Evolutionary conservation across 116 monocot genomes (phyloP), one percentile per base, ranked within the genome.

Genomic region (Phalaenopsis hybrid): DNA sequence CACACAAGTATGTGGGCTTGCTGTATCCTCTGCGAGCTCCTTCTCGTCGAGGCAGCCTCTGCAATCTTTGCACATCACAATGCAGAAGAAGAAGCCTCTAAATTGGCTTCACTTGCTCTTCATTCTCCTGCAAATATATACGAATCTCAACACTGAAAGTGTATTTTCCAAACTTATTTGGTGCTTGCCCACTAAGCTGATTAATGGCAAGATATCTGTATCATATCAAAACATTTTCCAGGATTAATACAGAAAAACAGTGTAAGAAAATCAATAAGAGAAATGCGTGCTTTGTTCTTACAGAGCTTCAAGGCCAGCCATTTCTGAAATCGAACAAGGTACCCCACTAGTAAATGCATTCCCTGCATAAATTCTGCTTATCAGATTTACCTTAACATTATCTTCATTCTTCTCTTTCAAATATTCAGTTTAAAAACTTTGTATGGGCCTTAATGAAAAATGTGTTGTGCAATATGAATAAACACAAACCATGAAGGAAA

Each of bases 291-390:
- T 31, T 25, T 25, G 77, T 12, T 76, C 90, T 90, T 88, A 99
- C 98, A 95, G 76, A 89, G 85, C 83, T 77, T 93, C 65, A 63
- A 99, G 89, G 76, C 92, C 89, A 5, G 89, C 76, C 98, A 99
- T 99, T 81, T 95, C 93, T n/a, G 98, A 99, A 78, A 99, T 87
- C 12, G 98, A 98, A 84, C 92, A 99, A 73, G 98, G 95, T 61
- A 99, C 85, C 31, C 92, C 87, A 57, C 98, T 93, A 82, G 88
- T 90, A 81, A 99, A 93, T 83, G 85, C 76, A 86, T 99, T 99
- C n/a, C 86, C 88, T 81, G 89, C 82, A 72, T 95, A 89, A 81
- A 95, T 88, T 87, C 98, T 99, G 87, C 84, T 88, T 41, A 73
- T 15, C 8, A 55, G 28, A 8, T 6, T 72, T 49, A 78, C 50